Percentiles rank a stretch among this genome's conserved stretches.
phyloP scores from a whole-genome alignment of 768 basidiomycete species.

The Clavaria fumosa region DNA sequence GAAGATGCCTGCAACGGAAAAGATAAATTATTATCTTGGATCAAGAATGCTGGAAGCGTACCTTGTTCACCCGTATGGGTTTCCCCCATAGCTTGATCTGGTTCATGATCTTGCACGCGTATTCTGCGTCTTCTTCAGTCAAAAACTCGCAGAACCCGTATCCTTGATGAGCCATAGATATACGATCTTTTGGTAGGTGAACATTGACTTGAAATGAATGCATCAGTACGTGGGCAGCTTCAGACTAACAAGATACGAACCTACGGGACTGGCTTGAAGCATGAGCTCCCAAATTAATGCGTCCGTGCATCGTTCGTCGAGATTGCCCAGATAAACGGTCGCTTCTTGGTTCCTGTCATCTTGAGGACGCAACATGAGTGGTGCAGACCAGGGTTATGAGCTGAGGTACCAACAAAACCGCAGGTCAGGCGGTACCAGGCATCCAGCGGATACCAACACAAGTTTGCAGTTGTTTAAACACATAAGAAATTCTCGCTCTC shows the following conservation, averaged over 20 bases:
- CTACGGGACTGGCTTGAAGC: constrained; percentile 97
- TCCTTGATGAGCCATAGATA: constrained; percentile 96
- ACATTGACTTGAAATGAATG: constrained; percentile 61
- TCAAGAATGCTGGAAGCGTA: constrained; percentile 18
- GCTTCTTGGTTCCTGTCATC: constrained; percentile 89
- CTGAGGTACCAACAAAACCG: no score
- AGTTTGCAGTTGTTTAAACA: no score
- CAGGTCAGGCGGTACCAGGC: no score
- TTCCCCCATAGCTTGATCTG: constrained; percentile 99
- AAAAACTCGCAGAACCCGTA: constrained; percentile 99
- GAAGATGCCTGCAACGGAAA: constrained; percentile 62
- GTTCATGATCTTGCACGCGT: constrained; percentile 99
- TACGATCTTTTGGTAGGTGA: constrained; percentile 94
- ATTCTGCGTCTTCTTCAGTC: constrained; percentile 98
- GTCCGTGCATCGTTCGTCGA: constrained; percentile 90
- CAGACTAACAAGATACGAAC: constrained; percentile 32
- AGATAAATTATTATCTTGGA: background rate
- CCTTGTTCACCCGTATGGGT: constrained; percentile 98
- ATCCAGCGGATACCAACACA: no score
- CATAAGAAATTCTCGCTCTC: no score
- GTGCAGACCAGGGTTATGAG: no score
- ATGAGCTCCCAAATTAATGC: constrained; percentile 96
- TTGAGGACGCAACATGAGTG: constrained; percentile 49
- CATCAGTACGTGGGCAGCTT: background rate
- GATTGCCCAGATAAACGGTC: constrained; percentile 90